A percentile compares a stretch with the other conserved stretches of the same genome.
These are phyloP conservation scores for Rhododendron griersonianum DNA, from an alignment of 148 eudicot species.

Conservation along the genomic window DNA sequence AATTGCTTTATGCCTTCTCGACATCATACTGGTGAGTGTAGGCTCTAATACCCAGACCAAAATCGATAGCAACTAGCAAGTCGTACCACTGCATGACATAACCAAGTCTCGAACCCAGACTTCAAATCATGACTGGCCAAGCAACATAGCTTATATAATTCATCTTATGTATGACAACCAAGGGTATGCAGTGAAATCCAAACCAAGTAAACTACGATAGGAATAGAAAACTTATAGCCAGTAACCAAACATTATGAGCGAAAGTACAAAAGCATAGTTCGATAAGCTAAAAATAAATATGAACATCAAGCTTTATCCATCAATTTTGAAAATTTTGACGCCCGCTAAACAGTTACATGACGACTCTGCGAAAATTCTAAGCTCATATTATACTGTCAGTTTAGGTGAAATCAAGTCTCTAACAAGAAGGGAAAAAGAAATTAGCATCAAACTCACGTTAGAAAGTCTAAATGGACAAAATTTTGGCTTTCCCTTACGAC, in stretches of 20 bases:
- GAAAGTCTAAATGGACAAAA: conserved; percentile 91
- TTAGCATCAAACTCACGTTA: conserved; percentile 49
- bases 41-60: background rate
- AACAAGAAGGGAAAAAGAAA: background rate
- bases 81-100: background rate
- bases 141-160: background rate
- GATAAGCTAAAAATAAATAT: background rate
- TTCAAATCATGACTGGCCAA: background rate
- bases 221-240: background rate
- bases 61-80: background rate
- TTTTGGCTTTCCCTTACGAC: conserved; percentile 95
- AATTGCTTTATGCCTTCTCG: background rate
- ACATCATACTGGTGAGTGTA: background rate
- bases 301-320: background rate
- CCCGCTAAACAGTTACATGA: background rate
- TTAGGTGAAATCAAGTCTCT: background rate
- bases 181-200: background rate
- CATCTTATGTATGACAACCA: background rate
- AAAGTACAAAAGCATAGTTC: background rate
- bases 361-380: background rate
- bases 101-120: background rate
- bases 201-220: background rate
- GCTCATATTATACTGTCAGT: background rate
- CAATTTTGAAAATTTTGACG: background rate
- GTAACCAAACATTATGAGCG: background rate